Evolutionary conservation across 495 filamentous ascomycete species (phyloP), one percentile per base, ranked within the genome.

Genomic region (Penicillium diatomitis): DNA sequence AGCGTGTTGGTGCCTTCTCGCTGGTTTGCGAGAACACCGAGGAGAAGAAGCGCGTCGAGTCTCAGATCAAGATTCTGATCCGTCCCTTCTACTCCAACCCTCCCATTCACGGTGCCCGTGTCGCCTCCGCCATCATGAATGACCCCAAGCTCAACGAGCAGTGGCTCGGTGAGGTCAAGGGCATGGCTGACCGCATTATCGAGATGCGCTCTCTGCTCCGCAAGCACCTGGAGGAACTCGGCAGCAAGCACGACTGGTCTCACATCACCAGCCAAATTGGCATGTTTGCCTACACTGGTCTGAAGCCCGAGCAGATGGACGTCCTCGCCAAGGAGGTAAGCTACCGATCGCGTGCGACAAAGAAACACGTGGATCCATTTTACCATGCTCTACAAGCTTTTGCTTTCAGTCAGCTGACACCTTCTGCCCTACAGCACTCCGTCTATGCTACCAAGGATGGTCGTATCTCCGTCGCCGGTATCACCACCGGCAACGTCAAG

Each of bases 171-270:
- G 92, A 98, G 75, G 92, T 98, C 65, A 96, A 97, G 83, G 89
- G 75, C 46, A 98, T 98, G 92, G 92, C 92, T 37, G 89, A 96
- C 70, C 92, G 92, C 57, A 98, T 98, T 76, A 98, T 98, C 65
- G 86, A 81, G 66, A 98, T 98, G 92, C 87, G 92, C 51, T 82
- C 87, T 42, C 76, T 94, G 35, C 82, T 98, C 56, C 91, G 92
- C 76, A 79, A 85, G 61, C 92, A 95, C 74, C 82, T 98, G 38
- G 88, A 96, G 81, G 83, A 86, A 67, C 81, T 94, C 49, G 92
- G 91, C 57, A 90, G 85, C 74, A 88, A 88, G 77, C 90, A 92
- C 70, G 87, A 96, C 72, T 98, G 92, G 92, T 85, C 83, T 69
- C 92, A 98, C 76, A 98, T 98, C 72, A 98, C 92, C 47, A 88